A percentile compares a stretch with the other conserved stretches of the same genome.
These are phyloP conservation scores for Lyophyllum decastes DNA, from an alignment of 768 basidiomycete genomes.

Conservation along the genomic window DNA sequence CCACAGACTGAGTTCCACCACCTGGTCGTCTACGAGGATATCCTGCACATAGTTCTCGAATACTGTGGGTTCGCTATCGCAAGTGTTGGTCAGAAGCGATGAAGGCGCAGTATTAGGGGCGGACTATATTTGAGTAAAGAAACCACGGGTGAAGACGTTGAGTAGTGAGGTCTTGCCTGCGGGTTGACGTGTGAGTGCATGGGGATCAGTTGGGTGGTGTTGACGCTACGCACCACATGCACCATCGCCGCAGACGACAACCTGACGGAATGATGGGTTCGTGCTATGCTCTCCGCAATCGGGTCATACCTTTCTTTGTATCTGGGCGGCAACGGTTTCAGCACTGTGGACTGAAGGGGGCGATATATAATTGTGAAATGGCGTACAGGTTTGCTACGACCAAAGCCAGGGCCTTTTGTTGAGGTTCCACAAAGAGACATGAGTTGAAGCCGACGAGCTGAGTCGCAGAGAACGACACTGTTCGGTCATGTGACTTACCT, in stretches of 20 bases:
- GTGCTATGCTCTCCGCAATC: background rate
- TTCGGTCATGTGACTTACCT: background rate
- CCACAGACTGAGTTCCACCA: conserved; percentile 93
- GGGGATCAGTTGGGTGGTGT: conserved; percentile 8
- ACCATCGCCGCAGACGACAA: conserved; percentile 96
- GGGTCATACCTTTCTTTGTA: conserved; percentile 46
- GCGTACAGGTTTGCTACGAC: conserved; percentile 53
- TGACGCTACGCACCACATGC: conserved; percentile 71
- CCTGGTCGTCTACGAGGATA: conserved; percentile 80
- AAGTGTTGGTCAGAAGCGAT: conserved; percentile 1
- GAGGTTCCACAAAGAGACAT: conserved; percentile 65
- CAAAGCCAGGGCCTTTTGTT: conserved; percentile 52
- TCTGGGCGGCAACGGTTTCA: conserved; percentile 25
- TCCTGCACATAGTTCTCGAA: conserved; percentile 98
- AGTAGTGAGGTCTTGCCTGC: conserved; percentile 81
- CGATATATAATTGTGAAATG: no score
- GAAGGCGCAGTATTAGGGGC: conserved; percentile 26
- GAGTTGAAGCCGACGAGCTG: background rate
- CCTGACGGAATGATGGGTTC: conserved; percentile 27
- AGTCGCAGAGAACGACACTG: background rate
- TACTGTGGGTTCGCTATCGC: conserved; percentile 81
- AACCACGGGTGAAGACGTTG: conserved; percentile 88
- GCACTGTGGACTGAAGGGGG: no score
- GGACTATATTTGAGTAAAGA: conserved; percentile 94
- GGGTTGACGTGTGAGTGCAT: conserved; percentile 13